Evolutionary conservation across 306 rosid genomes (phyloP), one percentile per base, ranked within the genome.

Genomic region (Lathyrus oleraceus): DNA sequence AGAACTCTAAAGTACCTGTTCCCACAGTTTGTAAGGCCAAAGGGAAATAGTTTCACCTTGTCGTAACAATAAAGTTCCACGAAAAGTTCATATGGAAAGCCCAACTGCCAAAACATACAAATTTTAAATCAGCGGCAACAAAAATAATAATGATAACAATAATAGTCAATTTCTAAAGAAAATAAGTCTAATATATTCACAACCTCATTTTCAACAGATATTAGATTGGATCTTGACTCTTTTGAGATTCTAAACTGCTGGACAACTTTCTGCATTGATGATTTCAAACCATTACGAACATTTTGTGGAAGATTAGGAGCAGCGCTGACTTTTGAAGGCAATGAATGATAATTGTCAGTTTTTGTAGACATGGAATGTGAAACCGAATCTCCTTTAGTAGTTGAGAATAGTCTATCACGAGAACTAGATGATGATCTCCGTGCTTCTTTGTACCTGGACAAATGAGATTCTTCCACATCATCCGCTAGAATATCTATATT

Each of bases 1-100:
- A 73, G 30, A 75, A 62, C 67, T 74, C 63, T 35, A 65, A 52
- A 25, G 73, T 80, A 89, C 96, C 92, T 89, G 86, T 89, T 89
- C 57, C 96, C 96, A 73, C 88, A 85, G 76, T 89, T 89, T 68
- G 75, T 69, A 43, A 89, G 90, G 76, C 96, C 96, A 74, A 89
- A 89, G 44, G 92, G 92, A 44, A 49, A 72, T 64, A 85, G 83
- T 52, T 83, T 83, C 84, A 78, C 75, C 81, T 78, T 83, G 80
- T 89, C 81, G 76, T 62, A 59, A 62, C 86, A 78, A 78, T 87
- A 89, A 49, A 89, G 87, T 53, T 87, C 83, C 74, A 52, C 63
- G 43, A 87, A 89, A 57, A 83, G 75, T 45, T 87, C 87, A 64
- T 85, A 89, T 10, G 92, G 89, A 76, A 89, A 87, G 59, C 77